Percentiles rank a stretch among this genome's conserved stretches.
phyloP scores from a whole-genome alignment of 805 yeast genomes.

The Wickerhamomyces pijperi region DNA sequence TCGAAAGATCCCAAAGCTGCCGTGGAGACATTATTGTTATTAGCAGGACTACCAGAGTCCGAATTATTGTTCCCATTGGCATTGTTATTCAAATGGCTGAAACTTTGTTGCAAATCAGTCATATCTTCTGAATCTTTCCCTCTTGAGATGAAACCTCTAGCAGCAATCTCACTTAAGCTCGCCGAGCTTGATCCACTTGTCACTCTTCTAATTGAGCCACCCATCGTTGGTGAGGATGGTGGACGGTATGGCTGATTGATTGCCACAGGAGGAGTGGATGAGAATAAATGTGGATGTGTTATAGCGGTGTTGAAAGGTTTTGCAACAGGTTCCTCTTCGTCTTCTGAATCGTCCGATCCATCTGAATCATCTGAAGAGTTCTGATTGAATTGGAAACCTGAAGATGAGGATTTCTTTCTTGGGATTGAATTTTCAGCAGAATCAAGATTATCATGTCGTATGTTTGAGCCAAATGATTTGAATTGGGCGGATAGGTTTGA shows the following conservation, averaged over 20 bases:
- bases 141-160: constrained; percentile 23
- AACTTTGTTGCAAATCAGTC: constrained; percentile 12
- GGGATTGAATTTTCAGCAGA: not conserved
- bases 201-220: constrained; percentile 3
- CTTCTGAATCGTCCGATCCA: constrained; percentile 20
- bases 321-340: constrained; percentile 1
- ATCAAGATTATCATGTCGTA: not conserved
- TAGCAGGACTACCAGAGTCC: not conserved
- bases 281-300: not conserved
- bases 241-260: too few relatives aligned
- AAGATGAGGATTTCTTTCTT: not conserved
- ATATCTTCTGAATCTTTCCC: constrained; percentile 8
- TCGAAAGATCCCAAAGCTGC: not conserved
- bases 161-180: constrained; percentile 41
- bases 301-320: constrained; percentile 5
- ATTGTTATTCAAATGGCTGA: constrained; percentile 7
- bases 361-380: constrained; percentile 19
- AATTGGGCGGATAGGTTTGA: too few relatives aligned
- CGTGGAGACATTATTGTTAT: not conserved
- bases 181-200: constrained; percentile 28
- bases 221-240: too few relatives aligned
- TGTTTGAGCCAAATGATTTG: not conserved
- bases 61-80: constrained; percentile 2
- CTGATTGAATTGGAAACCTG: constrained; percentile 7
- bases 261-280: not conserved